These are phyloP conservation scores for Fusarium camptoceras DNA, from an alignment of 2,329 filamentous ascomycete species.

Conservation along the genomic window DNA sequence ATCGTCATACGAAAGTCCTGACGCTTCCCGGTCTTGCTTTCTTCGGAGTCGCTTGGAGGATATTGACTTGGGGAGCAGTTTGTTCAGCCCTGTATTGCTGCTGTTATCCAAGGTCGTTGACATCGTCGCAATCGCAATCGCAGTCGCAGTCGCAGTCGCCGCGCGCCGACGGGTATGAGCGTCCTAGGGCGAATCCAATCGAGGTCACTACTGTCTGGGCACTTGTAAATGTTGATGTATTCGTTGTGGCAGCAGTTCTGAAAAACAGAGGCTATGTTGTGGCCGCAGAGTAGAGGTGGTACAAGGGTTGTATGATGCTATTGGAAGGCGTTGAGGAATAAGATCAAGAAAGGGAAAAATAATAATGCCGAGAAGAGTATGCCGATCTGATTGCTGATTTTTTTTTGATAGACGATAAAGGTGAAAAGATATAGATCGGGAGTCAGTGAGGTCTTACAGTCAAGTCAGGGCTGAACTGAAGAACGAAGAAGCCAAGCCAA, in stretches of 20 bases:
- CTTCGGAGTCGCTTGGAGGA: slow-evolving; percentile 61
- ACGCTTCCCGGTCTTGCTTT: slow-evolving; percentile 58
- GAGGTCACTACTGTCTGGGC: slow-evolving; percentile 15
- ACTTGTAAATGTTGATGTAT: slow-evolving; percentile 25
- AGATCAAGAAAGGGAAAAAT: not conserved
- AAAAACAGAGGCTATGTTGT: slow-evolving; percentile 12
- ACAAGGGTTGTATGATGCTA: slow-evolving; percentile 8
- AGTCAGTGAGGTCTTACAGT: slow-evolving; percentile 22
- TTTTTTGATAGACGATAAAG: not conserved
- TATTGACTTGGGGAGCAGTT: slow-evolving; percentile 66
- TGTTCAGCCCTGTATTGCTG: slow-evolving; percentile 56
- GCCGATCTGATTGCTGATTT: not conserved
- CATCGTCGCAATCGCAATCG: slow-evolving; percentile 7
- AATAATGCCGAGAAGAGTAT: not conserved
- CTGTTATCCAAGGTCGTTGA: slow-evolving; percentile 42
- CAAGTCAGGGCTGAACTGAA: not conserved
- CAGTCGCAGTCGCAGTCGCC: slow-evolving; percentile 4
- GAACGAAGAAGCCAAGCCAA: slow-evolving; percentile 32
- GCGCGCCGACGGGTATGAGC: not conserved
- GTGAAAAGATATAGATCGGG: slow-evolving; percentile 1
- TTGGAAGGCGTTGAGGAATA: not conserved
- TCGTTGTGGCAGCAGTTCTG: slow-evolving; percentile 13
- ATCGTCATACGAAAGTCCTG: slow-evolving; percentile 43
- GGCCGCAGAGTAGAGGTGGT: slow-evolving; percentile 7
- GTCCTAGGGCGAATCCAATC: slow-evolving; percentile 1